Conservation (phyloP, 257 asterid species). For the Lantana camara region DNA sequence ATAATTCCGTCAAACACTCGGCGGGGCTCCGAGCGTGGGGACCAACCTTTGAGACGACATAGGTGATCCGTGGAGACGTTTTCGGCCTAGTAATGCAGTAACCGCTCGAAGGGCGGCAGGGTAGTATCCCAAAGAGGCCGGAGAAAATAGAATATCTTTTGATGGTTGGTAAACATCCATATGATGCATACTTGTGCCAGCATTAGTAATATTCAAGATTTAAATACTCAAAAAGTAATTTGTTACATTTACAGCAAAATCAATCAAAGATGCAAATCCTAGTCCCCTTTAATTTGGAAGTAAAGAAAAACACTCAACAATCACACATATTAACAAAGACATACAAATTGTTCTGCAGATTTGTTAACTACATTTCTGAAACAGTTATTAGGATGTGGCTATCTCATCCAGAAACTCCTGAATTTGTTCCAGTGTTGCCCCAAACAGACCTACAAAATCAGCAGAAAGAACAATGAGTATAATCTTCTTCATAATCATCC, state of each 20-base stretch:
- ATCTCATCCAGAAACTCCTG: constrained; percentile 50
- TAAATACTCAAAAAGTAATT: not conserved
- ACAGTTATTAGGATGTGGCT: constrained; percentile 6
- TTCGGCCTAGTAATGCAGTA: constrained; percentile 92
- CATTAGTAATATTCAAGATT: constrained; percentile 36
- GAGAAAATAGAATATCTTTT: constrained; percentile 73
- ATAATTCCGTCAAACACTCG: constrained; percentile 78
- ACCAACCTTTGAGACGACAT: constrained; percentile 87
- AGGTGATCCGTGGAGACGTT: constrained; percentile 78
- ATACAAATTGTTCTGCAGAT: not conserved
- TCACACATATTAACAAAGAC: not conserved
- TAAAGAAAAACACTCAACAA: no score
- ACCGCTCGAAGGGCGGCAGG: constrained; percentile 57
- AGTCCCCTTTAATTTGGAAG: no score
- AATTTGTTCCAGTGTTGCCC: constrained; percentile 46
- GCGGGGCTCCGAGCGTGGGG: constrained; percentile 74
- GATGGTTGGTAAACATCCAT: constrained; percentile 42
- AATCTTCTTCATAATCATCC: not conserved
- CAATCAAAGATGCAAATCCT: not conserved
- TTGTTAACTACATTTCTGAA: not conserved
- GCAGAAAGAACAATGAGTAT: constrained; percentile 12
- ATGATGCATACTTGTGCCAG: constrained; percentile 45
- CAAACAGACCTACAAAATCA: constrained; percentile 44
- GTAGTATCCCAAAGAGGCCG: constrained; percentile 97
- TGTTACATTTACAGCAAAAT: not conserved